Percentiles rank a stretch among this genome's conserved stretches.
phyloP scores from a whole-genome alignment of 2,329 filamentous ascomycete species.

The Aspergillus bombycis region DNA sequence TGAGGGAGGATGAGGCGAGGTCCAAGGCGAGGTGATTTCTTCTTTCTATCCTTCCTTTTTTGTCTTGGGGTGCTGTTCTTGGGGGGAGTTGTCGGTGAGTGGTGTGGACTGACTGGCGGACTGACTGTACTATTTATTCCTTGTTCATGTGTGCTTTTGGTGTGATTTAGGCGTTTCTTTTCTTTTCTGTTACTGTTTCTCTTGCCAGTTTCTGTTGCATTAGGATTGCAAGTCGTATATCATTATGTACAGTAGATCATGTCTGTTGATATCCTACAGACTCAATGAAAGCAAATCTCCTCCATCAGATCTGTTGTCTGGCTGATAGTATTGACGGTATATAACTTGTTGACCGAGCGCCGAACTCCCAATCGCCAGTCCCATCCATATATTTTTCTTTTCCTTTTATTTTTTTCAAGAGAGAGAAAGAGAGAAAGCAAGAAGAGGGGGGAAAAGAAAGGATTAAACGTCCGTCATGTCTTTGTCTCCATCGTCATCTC shows the following conservation, averaged over 20 bases:
- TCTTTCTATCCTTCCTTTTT: neutral
- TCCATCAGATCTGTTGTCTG: neutral
- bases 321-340: neutral
- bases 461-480: conserved; percentile 48
- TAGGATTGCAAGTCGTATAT: conserved; percentile 10
- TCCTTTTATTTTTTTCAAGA: too few relatives aligned
- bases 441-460: conserved; percentile 6
- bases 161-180: conserved; percentile 1
- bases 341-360: conserved; percentile 6
- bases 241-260: conserved; percentile 17
- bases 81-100: neutral
- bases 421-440: neutral
- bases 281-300: conserved; percentile 6
- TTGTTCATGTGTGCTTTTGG: neutral
- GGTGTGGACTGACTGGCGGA: too few relatives aligned
- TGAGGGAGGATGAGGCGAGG: conserved; percentile 41
- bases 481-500: conserved; percentile 40
- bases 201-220: conserved; percentile 1
- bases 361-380: conserved; percentile 8
- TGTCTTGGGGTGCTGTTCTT: too few relatives aligned
- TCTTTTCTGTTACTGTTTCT: neutral
- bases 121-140: neutral
- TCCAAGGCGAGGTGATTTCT: conserved; percentile 2
- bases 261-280: conserved; percentile 1
- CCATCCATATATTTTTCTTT: neutral